Conservation (phyloP, 2,329 filamentous ascomycete genomes). For the Plenodomus lindquistii region DNA sequence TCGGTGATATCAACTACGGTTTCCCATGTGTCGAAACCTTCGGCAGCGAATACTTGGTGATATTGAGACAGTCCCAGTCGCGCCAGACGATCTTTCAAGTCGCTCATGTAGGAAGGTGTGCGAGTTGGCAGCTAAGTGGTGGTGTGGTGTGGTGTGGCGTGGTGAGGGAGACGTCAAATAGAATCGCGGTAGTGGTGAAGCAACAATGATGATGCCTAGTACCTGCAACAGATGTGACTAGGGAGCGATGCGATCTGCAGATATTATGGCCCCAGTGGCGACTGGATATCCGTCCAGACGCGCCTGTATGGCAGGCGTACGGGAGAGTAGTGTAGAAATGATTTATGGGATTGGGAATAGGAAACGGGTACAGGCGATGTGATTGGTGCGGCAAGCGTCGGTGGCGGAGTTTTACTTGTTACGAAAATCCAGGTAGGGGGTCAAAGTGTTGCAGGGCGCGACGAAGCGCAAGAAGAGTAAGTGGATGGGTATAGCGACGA, state of each 20-base stretch:
- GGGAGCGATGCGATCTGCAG: slow-evolving; percentile 57
- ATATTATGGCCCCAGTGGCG: slow-evolving; percentile 29
- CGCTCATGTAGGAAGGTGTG: slow-evolving; percentile 58
- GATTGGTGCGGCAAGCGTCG: slow-evolving; percentile 31
- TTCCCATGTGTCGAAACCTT: slow-evolving; percentile 85
- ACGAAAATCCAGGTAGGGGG: slow-evolving; percentile 36
- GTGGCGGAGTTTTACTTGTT: slow-evolving; percentile 30
- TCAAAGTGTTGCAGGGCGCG: slow-evolving; percentile 47
- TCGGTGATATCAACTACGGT: slow-evolving; percentile 83
- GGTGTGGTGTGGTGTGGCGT: slow-evolving; percentile 9
- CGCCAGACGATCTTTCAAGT: slow-evolving; percentile 68
- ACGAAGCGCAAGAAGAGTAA: slow-evolving; percentile 44
- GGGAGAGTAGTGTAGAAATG: slow-evolving; percentile 35
- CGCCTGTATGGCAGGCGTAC: slow-evolving; percentile 18
- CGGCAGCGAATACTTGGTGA: slow-evolving; percentile 70
- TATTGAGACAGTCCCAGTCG: slow-evolving; percentile 81
- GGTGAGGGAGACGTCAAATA: slow-evolving; percentile 7
- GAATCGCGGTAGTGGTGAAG: background rate
- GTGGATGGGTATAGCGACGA: slow-evolving; percentile 20
- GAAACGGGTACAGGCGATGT: slow-evolving; percentile 15
- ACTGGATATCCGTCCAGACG: slow-evolving; percentile 10
- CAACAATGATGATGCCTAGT: background rate
- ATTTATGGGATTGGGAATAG: slow-evolving; percentile 37
- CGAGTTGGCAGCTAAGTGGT: slow-evolving; percentile 3
- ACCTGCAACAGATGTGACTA: background rate